A percentile compares a stretch with the other conserved stretches of the same genome.
Evolutionary conservation across 2,329 filamentous ascomycete genomes (phyloP).

Genomic region (Ophiostoma sp.): DNA sequence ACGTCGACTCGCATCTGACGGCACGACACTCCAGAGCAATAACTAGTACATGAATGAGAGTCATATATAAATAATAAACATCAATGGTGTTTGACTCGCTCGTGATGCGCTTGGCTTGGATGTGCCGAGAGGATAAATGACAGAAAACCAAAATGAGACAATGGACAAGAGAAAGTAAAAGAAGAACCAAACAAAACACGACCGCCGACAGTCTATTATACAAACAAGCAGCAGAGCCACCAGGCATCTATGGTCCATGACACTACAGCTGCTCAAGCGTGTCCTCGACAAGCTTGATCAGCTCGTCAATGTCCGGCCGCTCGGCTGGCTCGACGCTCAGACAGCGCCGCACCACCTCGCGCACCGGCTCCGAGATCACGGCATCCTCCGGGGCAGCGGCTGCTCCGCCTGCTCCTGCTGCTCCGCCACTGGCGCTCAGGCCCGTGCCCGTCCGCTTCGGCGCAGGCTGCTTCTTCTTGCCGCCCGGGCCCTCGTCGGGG

Average conservation of each 20-base stretch:
- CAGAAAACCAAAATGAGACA: background rate
- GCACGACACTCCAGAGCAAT: background rate
- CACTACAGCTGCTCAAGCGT: conserved; percentile 57
- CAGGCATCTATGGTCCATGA: no score
- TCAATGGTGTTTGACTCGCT: background rate
- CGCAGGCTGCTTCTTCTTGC: conserved; percentile 33
- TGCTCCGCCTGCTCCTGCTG: conserved; percentile 26
- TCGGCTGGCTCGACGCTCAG: conserved; percentile 81
- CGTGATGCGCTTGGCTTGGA: background rate
- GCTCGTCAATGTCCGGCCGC: conserved; percentile 76
- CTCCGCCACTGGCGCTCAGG: conserved; percentile 30
- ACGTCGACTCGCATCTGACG: background rate
- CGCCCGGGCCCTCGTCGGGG: conserved; percentile 72
- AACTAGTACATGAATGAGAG: no score
- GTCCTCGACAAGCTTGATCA: conserved; percentile 72
- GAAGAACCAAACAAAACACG: background rate
- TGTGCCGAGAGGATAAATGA: background rate
- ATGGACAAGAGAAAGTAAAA: background rate
- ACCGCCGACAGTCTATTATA: background rate
- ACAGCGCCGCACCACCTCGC: conserved; percentile 82
- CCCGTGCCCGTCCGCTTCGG: conserved; percentile 34
- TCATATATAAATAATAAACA: no score
- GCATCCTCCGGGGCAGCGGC: conserved; percentile 38
- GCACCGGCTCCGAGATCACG: conserved; percentile 71
- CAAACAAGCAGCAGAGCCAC: background rate